Conservation (phyloP, 2,329 filamentous ascomycete genomes). For the Amauroascus verrucosus region DNA sequence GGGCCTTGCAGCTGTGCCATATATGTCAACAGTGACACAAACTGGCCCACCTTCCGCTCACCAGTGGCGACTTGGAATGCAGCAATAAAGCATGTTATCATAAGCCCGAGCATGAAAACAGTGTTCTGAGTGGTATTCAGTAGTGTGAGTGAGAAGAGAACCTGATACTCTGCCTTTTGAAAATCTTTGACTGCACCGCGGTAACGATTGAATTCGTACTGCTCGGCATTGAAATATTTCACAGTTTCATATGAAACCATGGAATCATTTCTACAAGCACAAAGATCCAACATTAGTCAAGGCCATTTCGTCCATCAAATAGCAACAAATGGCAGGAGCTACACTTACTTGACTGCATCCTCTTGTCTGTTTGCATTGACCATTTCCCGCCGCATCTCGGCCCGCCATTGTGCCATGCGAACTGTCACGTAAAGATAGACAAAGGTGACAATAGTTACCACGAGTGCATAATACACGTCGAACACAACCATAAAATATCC, state of each 20-base stretch:
- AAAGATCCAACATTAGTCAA: constrained; percentile 3
- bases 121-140: constrained; percentile 75
- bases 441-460: constrained; percentile 83
- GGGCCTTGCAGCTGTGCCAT: constrained; percentile 70
- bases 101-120: constrained; percentile 67
- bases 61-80: constrained; percentile 66
- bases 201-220: constrained; percentile 67
- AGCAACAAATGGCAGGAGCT: background rate
- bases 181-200: constrained; percentile 59
- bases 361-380: constrained; percentile 90
- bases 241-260: constrained; percentile 97
- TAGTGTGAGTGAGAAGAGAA: constrained; percentile 63
- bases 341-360: constrained; percentile 73
- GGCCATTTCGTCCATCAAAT: background rate
- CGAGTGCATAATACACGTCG: constrained; percentile 80
- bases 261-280: constrained; percentile 64
- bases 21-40: constrained; percentile 64
- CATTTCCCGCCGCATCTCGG: constrained; percentile 84
- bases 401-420: constrained; percentile 85
- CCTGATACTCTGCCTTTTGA: constrained; percentile 64
- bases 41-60: constrained; percentile 56
- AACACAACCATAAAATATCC: constrained; percentile 68
- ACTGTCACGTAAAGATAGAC: constrained; percentile 96
- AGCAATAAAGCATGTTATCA: constrained; percentile 61
- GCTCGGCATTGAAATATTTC: constrained; percentile 80